Evolutionary conservation across 352 stramenopile genomes (phyloP).

Genomic region (Globisporangium orthogonon): DNA sequence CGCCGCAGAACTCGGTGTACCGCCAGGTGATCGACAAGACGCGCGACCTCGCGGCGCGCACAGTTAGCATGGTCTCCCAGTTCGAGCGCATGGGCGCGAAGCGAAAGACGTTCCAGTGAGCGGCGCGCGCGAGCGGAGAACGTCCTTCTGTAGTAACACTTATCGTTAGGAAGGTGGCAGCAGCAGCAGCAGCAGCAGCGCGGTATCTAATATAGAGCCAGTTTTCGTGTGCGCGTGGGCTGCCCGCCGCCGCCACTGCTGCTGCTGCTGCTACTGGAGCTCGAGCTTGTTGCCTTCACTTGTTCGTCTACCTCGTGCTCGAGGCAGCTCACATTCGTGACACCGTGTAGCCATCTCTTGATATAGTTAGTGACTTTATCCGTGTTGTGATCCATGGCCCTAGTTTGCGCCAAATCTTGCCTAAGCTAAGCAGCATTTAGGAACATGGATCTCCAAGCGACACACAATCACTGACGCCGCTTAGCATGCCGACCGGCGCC

Average conservation of each 20-base stretch:
- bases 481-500: no score
- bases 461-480: no score
- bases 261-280: background rate
- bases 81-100: conserved; percentile 82
- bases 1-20: conserved; percentile 90
- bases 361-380: no score
- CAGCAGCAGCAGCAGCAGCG: conserved; percentile 8
- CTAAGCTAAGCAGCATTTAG: no score
- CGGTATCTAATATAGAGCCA: conserved; percentile 16
- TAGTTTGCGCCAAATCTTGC: no score
- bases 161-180: conserved; percentile 9
- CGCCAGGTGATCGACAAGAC: conserved; percentile 98
- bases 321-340: no score
- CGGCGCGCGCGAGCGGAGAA: background rate
- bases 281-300: background rate
- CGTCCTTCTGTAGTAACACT: conserved; percentile 6
- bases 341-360: no score
- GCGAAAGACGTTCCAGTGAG: conserved; percentile 70
- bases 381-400: no score
- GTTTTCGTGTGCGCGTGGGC: conserved; percentile 12
- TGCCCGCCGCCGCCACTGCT: background rate
- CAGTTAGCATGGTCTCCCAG: conserved; percentile 82
- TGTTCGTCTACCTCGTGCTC: no score
- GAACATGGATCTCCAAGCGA: no score
- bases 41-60: conserved; percentile 92